phyloP scores from a whole-genome alignment of 2,329 filamentous ascomycete genomes.

The Calonectria naviculata region DNA sequence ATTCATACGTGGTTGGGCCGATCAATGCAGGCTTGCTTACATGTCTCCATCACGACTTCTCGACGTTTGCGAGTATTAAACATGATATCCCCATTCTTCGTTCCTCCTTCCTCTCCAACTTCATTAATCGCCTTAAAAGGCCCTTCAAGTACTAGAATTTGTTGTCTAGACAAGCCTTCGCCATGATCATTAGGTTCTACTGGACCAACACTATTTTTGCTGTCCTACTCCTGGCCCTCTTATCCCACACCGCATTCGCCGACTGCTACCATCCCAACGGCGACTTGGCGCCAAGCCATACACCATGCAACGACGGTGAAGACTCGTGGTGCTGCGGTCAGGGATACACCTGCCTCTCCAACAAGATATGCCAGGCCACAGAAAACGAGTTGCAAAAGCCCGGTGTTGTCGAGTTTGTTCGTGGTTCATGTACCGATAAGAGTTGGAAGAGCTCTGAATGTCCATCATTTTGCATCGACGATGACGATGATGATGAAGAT shows the following conservation, averaged over 20 bases:
- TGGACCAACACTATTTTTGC: not conserved
- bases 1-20: not conserved
- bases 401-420: conserved; percentile 4
- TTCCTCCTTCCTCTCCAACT: not conserved
- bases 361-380: not conserved
- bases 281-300: not conserved
- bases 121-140: not conserved
- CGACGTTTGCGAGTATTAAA: not conserved
- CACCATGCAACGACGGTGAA: not conserved
- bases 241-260: not conserved
- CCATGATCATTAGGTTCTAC: not conserved
- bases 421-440: conserved; percentile 8
- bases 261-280: conserved; percentile 11
- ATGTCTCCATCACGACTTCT: not conserved
- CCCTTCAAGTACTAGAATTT: not conserved
- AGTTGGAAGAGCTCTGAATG: conserved; percentile 2
- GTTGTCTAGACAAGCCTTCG: not conserved
- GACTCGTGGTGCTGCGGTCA: conserved; percentile 1
- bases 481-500: not conserved
- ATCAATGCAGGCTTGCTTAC: not conserved
- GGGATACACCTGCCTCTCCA: conserved; percentile 10
- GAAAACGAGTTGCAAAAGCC: not conserved
- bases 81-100: not conserved
- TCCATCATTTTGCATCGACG: not conserved
- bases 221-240: not conserved